These are phyloP conservation scores for Craterostigma plantagineum DNA, from an alignment of 257 asterid genomes.

Conservation along the genomic window DNA sequence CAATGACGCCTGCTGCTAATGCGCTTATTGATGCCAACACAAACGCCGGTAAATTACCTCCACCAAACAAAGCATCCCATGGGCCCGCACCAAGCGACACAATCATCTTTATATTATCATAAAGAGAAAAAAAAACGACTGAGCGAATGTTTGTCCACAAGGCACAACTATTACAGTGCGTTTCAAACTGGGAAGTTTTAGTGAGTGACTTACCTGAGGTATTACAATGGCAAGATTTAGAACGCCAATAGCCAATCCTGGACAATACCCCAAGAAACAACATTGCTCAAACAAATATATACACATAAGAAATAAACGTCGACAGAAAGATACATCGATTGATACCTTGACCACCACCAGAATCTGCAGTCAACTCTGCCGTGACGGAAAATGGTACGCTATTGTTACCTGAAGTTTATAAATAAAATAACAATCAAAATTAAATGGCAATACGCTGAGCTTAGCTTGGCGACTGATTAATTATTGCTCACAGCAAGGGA, in stretches of 20 bases:
- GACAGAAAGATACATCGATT: no score
- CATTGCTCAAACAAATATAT: constrained; percentile 6
- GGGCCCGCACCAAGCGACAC: constrained; percentile 99
- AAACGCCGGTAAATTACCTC: constrained; percentile 91
- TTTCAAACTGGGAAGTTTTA: no score
- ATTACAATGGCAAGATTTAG: constrained; percentile 91
- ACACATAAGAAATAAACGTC: neutral
- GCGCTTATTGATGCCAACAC: constrained; percentile 64
- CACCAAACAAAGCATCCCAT: constrained; percentile 98
- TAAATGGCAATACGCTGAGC: neutral
- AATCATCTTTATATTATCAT: constrained; percentile 37
- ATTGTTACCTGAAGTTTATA: constrained; percentile 43
- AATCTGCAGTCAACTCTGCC: constrained; percentile 95
- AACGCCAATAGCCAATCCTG: constrained; percentile 99
- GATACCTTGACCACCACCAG: constrained; percentile 98
- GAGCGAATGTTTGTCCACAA: no score
- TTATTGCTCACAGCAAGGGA: constrained; percentile 72
- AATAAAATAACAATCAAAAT: constrained; percentile 8
- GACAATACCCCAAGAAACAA: constrained; percentile 9
- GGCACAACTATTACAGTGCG: no score
- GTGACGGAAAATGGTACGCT: constrained; percentile 95
- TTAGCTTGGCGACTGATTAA: neutral
- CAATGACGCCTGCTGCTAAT: constrained; percentile 64
- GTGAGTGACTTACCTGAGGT: constrained; percentile 52
- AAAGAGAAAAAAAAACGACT: no score